Evolutionary conservation across 192 early-diverging fungal species (phyloP), one percentile per base, ranked within the genome.

Genomic region (Coemansia sp.): DNA sequence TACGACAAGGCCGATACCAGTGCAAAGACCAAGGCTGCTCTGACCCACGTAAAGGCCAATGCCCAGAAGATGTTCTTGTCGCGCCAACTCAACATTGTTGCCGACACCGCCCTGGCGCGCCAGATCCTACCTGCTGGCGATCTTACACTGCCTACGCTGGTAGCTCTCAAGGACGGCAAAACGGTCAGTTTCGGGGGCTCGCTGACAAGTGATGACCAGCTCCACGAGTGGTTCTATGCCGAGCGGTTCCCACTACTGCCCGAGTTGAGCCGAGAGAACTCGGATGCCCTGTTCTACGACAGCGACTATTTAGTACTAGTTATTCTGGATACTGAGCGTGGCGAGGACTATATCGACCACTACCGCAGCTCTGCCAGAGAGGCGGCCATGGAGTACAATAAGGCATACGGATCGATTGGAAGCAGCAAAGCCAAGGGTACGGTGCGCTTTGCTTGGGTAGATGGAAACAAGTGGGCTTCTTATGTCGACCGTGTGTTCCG

Each of bases 201-300:
- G 11, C 65, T 82, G 31, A 59, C 69, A 39, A 73, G 87, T 67
- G 64, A 66, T n/a, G 75, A 78, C 42, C 39, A 70, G 21, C 62
- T 89, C 16, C 80, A 83, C 59, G 74, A 80, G 59, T 92, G 88
- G 88, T 87, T 93, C 59, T 77, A 86, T 17, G 76, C 69, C 37
- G 87, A 91, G 73, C 88, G 89, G 50, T 85, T 87, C 64, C 88
- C 92, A 14, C 67, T 92, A 29, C 85, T 92, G 11, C 81, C 90
- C 2, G 74, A 85, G 36, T 67, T 95, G 17, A 82, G 78, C n/a
- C 81, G 85, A 59, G 79, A 83, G 31, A 94, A 93, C 65, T 82
- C 91, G 16, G 87, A 90, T 37, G 81, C 85, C 2, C 84, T 93
- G 68, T 83, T 95, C 68, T 85, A 88, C 35, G 83, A 88, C 53